Evolutionary conservation across 2,329 filamentous ascomycete genomes (phyloP), one percentile per base, ranked within the genome.

Genomic region (Penicillium sp.): DNA sequence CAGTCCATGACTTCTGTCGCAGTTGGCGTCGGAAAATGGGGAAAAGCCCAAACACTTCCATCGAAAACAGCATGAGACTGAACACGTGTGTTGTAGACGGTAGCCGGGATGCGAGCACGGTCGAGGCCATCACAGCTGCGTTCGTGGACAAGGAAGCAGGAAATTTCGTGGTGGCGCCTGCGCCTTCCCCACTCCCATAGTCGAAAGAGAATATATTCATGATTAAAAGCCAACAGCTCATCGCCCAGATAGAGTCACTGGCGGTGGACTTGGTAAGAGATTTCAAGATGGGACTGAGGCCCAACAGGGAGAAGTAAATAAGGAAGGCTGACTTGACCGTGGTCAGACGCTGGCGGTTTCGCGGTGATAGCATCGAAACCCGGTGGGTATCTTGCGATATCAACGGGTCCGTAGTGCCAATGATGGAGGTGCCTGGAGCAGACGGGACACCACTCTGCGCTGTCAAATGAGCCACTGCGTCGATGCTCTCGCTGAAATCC

Each of bases 151-250:
- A 81, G 4, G 85, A 82, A 30, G 82, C 82, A 2, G 82, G 82
- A 43, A 82, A 82, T 45, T 78, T 80, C 26, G 75, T 79, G 25
- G 73, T 75, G 53, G 74, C 73, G 59, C 69, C 71, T 26, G 73
- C 70, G 62, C 72, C 71, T 52, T 75, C 71, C 12, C 72, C 72
- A 50, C 89, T 88, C 11, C 90, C 90, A 73, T 99, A 99, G 79
- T 99, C 94, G 69, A 97, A 97, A 72, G 95, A 97, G 75, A 96
- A 95, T 59, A 97, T 91, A 73, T 99, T 99, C 75, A 97, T 93
- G 67, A 89, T 84, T 60, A 99, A 84, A 42, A 99, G 82, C 86
- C 91, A 94, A 68, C 90, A 92, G 48, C 90, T 94, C 79, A 99
- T 89, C 55, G 94, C 91, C 94, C 94, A 99, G 71, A 99, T 99